phyloP scores from a whole-genome alignment of 208 protist genomes.

The Crithidia acanthocephali region DNA sequence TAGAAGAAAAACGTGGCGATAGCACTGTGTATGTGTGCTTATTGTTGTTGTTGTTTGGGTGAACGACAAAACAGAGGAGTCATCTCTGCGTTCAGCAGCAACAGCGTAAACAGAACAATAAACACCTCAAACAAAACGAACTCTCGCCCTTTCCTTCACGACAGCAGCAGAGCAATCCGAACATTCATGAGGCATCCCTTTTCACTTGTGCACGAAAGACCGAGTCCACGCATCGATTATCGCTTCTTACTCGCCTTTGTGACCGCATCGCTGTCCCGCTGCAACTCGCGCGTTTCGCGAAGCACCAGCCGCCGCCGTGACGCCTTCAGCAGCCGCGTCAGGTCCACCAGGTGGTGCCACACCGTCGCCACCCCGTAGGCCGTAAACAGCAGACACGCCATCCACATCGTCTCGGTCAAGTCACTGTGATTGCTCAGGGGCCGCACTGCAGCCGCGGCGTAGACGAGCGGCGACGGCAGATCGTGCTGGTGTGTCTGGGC shows the following conservation, averaged over 20 bases:
- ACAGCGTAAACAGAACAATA: too few relatives aligned
- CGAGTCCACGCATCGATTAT: neutral
- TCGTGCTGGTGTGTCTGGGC: slow-evolving; percentile 20
- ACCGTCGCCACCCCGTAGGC: slow-evolving; percentile 59
- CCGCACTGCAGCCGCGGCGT: slow-evolving; percentile 19
- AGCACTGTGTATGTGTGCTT: too few relatives aligned
- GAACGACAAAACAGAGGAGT: too few relatives aligned
- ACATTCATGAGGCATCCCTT: neutral
- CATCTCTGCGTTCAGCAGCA: too few relatives aligned
- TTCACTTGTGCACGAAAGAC: neutral
- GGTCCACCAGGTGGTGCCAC: slow-evolving; percentile 53
- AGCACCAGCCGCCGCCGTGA: slow-evolving; percentile 56
- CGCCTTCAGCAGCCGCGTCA: slow-evolving; percentile 63
- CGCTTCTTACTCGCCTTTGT: slow-evolving; percentile 2
- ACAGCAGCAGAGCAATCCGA: too few relatives aligned
- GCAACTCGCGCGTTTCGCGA: slow-evolving; percentile 24
- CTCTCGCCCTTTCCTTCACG: too few relatives aligned
- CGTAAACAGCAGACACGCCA: slow-evolving; percentile 61
- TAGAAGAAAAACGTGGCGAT: too few relatives aligned
- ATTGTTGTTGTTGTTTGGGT: too few relatives aligned
- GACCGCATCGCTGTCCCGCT: slow-evolving; percentile 12
- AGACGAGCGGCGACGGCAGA: slow-evolving; percentile 25
- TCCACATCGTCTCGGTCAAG: slow-evolving; percentile 32
- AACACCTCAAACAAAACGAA: too few relatives aligned
- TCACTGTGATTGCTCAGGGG: slow-evolving; percentile 9